phyloP scores from a whole-genome alignment of 2,329 filamentous ascomycete genomes.

The Coleophoma cylindrospora region DNA sequence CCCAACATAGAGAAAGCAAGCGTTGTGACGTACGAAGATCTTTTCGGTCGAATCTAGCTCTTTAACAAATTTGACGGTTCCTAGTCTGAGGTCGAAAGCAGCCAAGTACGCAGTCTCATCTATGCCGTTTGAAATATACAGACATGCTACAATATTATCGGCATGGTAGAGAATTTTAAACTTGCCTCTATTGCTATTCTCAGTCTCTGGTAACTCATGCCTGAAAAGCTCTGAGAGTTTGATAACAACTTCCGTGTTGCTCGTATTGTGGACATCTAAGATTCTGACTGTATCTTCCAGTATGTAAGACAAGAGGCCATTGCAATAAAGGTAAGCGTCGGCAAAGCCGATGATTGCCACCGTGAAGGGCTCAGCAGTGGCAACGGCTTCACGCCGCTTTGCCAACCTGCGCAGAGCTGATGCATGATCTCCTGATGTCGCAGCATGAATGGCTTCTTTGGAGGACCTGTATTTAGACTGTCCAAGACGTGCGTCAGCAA shows the following conservation, averaged over 20 bases:
- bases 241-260: constrained; percentile 47
- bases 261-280: constrained; percentile 48
- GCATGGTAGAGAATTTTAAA: constrained; percentile 54
- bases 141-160: constrained; percentile 50
- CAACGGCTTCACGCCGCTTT: constrained; percentile 55
- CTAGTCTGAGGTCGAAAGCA: constrained; percentile 37
- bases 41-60: constrained; percentile 42
- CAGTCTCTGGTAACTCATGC: constrained; percentile 30
- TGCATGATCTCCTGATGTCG: constrained; percentile 32
- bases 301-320: constrained; percentile 62
- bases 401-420: constrained; percentile 53
- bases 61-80: constrained; percentile 34
- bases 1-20: constrained; percentile 58
- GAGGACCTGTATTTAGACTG: constrained; percentile 22
- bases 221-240: constrained; percentile 40
- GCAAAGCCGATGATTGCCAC: constrained; percentile 54
- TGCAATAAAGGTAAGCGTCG: constrained; percentile 55
- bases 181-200: constrained; percentile 31
- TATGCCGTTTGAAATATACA: constrained; percentile 40
- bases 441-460: constrained; percentile 15
- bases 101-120: constrained; percentile 45
- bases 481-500: constrained; percentile 7
- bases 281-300: constrained; percentile 48
- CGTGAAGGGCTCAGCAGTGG: constrained; percentile 56
- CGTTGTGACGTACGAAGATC: constrained; percentile 64